Percentiles rank a stretch among this genome's conserved stretches.
phyloP scores from a whole-genome alignment of 2,329 filamentous ascomycete genomes.

The Ceratocystis harringtonii region DNA sequence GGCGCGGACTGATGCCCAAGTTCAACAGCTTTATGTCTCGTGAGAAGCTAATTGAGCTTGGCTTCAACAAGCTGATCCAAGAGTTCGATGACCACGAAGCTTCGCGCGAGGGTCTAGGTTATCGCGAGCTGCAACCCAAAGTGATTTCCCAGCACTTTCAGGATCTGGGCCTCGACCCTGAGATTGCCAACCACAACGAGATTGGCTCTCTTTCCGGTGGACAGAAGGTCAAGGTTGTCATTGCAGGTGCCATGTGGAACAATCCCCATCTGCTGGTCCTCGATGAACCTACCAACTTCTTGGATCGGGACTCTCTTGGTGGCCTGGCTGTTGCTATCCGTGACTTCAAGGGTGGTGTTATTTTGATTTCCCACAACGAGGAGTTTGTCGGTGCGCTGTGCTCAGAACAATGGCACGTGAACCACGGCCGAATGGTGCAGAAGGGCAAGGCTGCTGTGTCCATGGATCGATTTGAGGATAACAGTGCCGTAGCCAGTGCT shows the following conservation, averaged over 20 bases:
- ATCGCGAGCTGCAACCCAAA: constrained; percentile 81
- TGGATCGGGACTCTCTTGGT: constrained; percentile 93
- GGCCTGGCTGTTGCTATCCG: constrained; percentile 95
- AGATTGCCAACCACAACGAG: constrained; percentile 98
- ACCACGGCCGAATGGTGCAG: constrained; percentile 71
- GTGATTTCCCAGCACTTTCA: constrained; percentile 97
- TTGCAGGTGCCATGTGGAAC: constrained; percentile 96
- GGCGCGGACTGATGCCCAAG: constrained; percentile 77
- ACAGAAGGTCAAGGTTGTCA: constrained; percentile 97
- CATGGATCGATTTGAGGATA: constrained; percentile 78
- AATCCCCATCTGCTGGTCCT: constrained; percentile 95
- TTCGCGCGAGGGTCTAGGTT: constrained; percentile 94
- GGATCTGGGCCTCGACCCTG: constrained; percentile 85
- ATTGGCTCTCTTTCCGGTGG: constrained; percentile 92
- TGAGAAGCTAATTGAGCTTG: constrained; percentile 72
- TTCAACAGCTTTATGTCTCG: constrained; percentile 84
- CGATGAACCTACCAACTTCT: constrained; percentile 97
- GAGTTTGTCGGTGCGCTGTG: constrained; percentile 95
- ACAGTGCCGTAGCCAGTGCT: constrained; percentile 44
- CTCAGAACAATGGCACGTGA: constrained; percentile 91
- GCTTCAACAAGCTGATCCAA: constrained; percentile 86
- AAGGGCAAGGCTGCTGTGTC: constrained; percentile 61
- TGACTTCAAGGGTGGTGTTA: constrained; percentile 94
- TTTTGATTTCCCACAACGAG: constrained; percentile 99
- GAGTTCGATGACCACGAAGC: constrained; percentile 98